Evolutionary conservation across 148 eudicot species (phyloP).

Genomic region (Rhododendron vialii): DNA sequence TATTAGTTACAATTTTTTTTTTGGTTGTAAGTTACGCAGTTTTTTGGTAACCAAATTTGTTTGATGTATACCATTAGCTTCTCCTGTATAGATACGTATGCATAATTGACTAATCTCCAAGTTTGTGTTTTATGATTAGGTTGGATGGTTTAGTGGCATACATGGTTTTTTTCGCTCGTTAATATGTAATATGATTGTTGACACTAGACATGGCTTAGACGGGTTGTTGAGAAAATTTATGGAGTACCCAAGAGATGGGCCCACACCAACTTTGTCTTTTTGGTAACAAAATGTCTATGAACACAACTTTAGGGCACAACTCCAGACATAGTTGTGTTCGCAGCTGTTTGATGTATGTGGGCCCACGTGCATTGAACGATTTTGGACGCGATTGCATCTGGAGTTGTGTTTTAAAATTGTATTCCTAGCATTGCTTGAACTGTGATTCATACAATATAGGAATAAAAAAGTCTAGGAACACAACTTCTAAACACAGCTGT

Average conservation of each 20-base stretch:
- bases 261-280: background rate
- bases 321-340: background rate
- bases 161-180: background rate
- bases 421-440: background rate
- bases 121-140: background rate
- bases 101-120: background rate
- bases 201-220: background rate
- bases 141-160: background rate
- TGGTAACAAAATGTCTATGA: background rate
- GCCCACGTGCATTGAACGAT: background rate
- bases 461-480: background rate
- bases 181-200: background rate
- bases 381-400: background rate
- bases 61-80: too few relatives aligned
- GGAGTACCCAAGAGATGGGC: background rate
- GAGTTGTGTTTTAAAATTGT: background rate
- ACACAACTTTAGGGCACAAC: background rate
- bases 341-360: background rate
- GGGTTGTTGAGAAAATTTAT: background rate
- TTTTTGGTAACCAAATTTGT: background rate
- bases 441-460: background rate
- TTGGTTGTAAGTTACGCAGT: background rate
- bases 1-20: too few relatives aligned
- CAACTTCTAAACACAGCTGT: background rate
- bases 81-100: too few relatives aligned